Evolutionary conservation across 495 filamentous ascomycete genomes (phyloP).

Genomic region (Rostrohypoxylon terebratum): DNA sequence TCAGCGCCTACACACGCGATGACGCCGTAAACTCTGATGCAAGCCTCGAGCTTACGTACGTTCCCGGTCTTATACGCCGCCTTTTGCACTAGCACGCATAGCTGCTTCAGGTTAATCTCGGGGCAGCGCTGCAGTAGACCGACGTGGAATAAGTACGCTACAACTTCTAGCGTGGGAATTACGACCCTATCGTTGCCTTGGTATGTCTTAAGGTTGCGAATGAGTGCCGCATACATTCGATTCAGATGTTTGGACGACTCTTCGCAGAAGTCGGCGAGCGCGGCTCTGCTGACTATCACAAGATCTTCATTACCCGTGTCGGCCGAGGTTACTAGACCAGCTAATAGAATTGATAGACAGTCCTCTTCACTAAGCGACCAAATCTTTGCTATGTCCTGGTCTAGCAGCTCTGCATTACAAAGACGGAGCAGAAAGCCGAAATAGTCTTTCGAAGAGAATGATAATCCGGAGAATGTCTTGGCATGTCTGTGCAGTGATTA

Average conservation of each 20-base stretch:
- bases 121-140: constrained; percentile 53
- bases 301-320: constrained; percentile 86
- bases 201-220: constrained; percentile 52
- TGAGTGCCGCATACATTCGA: constrained; percentile 51
- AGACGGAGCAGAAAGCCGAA: constrained; percentile 64
- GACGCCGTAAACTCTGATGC: constrained; percentile 79
- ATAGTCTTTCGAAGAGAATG: constrained; percentile 63
- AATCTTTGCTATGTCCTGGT: constrained; percentile 30
- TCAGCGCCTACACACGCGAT: constrained; percentile 54
- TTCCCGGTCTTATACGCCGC: constrained; percentile 84
- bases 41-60: constrained; percentile 80
- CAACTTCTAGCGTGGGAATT: constrained; percentile 78
- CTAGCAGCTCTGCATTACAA: constrained; percentile 47
- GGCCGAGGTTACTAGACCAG: constrained; percentile 84
- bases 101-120: constrained; percentile 56
- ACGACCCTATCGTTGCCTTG: constrained; percentile 73
- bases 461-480: constrained; percentile 45
- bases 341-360: constrained; percentile 66
- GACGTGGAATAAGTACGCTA: constrained; percentile 78
- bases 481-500: constrained; percentile 43
- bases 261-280: constrained; percentile 67
- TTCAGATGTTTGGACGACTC: constrained; percentile 47
- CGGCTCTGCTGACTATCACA: constrained; percentile 76
- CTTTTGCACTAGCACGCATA: constrained; percentile 79
- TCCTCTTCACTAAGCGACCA: constrained; percentile 25